These are phyloP conservation scores for Gossypium trilobum DNA, from an alignment of 441 rosid species.

Conservation along the genomic window DNA sequence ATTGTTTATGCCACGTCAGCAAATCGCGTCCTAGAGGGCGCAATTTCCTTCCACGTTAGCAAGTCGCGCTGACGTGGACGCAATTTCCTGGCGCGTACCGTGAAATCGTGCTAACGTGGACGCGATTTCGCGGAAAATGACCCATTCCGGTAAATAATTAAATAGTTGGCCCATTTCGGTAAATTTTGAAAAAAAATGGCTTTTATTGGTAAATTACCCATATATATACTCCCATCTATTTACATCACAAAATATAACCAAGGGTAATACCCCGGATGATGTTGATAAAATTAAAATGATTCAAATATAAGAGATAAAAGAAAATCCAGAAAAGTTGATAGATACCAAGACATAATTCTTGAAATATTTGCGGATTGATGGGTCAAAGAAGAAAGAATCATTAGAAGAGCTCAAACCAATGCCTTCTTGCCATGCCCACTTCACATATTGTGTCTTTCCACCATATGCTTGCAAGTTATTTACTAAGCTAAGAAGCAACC, in stretches of 20 bases:
- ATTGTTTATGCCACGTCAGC: too few species aligned
- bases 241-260: not conserved
- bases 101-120: too few species aligned
- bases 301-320: not conserved
- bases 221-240: not conserved
- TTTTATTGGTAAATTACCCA: too few species aligned
- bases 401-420: slow-evolving; percentile 78
- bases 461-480: slow-evolving; percentile 82
- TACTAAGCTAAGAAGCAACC: slow-evolving; percentile 71
- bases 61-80: too few species aligned
- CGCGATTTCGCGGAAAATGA: too few species aligned
- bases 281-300: not conserved
- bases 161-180: too few species aligned
- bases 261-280: not conserved
- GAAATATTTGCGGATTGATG: slow-evolving; percentile 76
- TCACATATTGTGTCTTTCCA: slow-evolving; percentile 84
- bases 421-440: slow-evolving; percentile 96
- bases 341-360: slow-evolving; percentile 62
- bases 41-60: too few species aligned
- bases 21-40: too few species aligned
- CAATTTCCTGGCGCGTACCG: too few species aligned
- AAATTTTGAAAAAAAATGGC: too few species aligned
- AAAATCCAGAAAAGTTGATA: not conserved
- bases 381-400: slow-evolving; percentile 92
- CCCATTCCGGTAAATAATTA: too few species aligned